Conservation (phyloP, 768 basidiomycete genomes). For the Phylloporus sp. region DNA sequence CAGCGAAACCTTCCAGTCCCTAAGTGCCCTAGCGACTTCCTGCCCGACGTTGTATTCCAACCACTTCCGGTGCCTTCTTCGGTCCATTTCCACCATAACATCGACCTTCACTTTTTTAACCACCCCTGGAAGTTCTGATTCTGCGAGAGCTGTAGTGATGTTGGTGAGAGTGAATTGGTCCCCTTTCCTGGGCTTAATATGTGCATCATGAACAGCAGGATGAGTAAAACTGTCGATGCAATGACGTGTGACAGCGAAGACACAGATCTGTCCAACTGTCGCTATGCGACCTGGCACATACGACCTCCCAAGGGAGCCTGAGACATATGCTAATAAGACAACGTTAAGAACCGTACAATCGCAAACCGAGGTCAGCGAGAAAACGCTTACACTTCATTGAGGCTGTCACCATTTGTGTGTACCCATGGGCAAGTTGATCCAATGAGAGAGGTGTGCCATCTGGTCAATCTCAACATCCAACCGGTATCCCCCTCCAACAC, state of each 20-base stretch:
- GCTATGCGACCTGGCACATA: constrained; percentile 17
- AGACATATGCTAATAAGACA: constrained; percentile 8
- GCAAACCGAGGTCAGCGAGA: neutral
- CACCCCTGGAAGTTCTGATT: constrained; percentile 3
- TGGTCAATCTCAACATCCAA: constrained; percentile 5
- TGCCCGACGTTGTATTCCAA: neutral
- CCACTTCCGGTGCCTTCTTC: neutral
- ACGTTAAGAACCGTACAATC: neutral
- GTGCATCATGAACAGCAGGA: constrained; percentile 2
- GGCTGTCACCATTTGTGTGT: constrained; percentile 9
- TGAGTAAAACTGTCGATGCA: constrained; percentile 1
- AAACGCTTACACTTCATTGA: constrained; percentile 15
- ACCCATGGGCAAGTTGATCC: constrained; percentile 6
- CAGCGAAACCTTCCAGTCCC: constrained; percentile 7
- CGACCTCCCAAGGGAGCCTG: constrained; percentile 8
- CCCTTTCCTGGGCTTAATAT: constrained; percentile 10
- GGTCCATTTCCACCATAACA: neutral
- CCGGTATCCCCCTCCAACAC: too few relatives aligned
- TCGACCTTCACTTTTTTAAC: constrained; percentile 4
- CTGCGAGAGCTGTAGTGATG: constrained; percentile 9
- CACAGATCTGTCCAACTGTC: constrained; percentile 4
- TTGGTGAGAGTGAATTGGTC: constrained; percentile 13
- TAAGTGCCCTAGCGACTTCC: constrained; percentile 3
- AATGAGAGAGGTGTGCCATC: constrained; percentile 2
- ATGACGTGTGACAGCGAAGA: constrained; percentile 13